Conservation (phyloP, 441 rosid genomes). For the Heliophila coronopifolia region DNA sequence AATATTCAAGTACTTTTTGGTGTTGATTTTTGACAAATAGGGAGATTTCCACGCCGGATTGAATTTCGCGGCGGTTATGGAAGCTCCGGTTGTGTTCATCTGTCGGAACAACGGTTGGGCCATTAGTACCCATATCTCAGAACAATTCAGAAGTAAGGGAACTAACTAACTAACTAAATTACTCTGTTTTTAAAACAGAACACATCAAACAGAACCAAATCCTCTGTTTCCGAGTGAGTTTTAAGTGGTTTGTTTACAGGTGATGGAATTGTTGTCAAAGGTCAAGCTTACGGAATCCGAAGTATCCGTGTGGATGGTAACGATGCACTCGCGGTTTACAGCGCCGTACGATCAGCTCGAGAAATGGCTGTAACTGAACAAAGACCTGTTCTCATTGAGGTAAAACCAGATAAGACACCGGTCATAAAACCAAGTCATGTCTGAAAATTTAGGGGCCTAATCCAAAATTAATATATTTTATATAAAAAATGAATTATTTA, state of each 20-base stretch:
- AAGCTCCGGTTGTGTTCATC: conserved; percentile 74
- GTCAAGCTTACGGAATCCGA: conserved; percentile 69
- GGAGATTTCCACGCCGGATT: conserved; percentile 92
- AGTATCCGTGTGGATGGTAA: conserved; percentile 94
- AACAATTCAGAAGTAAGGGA: conserved; percentile 91
- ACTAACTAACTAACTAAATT: no score
- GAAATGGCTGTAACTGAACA: conserved; percentile 58
- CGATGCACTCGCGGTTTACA: conserved; percentile 77
- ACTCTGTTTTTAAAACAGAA: no score
- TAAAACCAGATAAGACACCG: conserved; percentile 14
- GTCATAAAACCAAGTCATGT: background rate
- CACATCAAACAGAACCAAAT: no score
- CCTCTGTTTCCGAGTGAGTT: no score
- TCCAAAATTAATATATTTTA: no score
- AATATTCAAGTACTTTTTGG: no score
- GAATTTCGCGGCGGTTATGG: conserved; percentile 82
- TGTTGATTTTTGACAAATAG: no score
- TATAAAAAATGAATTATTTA: no score
- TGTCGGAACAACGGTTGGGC: conserved; percentile 97
- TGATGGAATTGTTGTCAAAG: conserved; percentile 79
- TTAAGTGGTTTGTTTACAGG: conserved; percentile 52
- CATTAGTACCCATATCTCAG: conserved; percentile 77
- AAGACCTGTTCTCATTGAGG: conserved; percentile 75
- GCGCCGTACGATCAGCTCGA: conserved; percentile 62
- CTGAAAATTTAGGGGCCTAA: no score